phyloP scores from a whole-genome alignment of 176 grass and related monocot genomes.

The Carex cristatella region DNA sequence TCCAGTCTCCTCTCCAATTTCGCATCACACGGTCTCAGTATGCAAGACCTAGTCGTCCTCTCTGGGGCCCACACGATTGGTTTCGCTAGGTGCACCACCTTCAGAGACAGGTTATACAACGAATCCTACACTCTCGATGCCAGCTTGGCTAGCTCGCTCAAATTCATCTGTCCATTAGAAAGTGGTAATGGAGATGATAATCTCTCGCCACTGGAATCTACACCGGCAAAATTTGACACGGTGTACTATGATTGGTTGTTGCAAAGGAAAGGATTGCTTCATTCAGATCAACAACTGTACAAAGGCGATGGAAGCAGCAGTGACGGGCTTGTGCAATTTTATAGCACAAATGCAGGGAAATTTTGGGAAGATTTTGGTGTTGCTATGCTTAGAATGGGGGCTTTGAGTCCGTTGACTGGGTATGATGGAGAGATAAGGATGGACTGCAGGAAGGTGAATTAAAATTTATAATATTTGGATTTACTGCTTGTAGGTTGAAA shows the following conservation, averaged over 20 bases:
- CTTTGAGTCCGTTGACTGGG: slow-evolving; percentile 23
- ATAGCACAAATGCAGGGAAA: slow-evolving; percentile 32
- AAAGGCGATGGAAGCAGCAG: slow-evolving; percentile 38
- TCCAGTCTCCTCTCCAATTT: slow-evolving; percentile 49
- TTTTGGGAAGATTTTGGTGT: slow-evolving; percentile 67
- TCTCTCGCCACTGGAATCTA: slow-evolving; percentile 51
- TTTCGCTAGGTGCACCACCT: slow-evolving; percentile 55
- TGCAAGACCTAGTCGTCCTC: slow-evolving; percentile 63
- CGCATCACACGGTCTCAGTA: slow-evolving; percentile 41
- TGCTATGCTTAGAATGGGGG: slow-evolving; percentile 66
- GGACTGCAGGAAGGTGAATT: slow-evolving; percentile 29
- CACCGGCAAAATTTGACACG: slow-evolving; percentile 47
- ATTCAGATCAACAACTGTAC: slow-evolving; percentile 83
- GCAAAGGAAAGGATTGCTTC: slow-evolving; percentile 41
- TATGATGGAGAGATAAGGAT: slow-evolving; percentile 22
- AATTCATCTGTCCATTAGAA: slow-evolving; percentile 27
- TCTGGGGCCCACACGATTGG: slow-evolving; percentile 70
- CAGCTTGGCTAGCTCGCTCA: slow-evolving; percentile 33
- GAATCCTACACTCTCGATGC: slow-evolving; percentile 50
- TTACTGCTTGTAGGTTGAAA: not conserved
- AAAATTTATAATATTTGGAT: not conserved
- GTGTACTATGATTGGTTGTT: slow-evolving; percentile 45
- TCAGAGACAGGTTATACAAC: slow-evolving; percentile 66
- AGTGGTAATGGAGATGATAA: slow-evolving; percentile 36
- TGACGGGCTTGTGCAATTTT: slow-evolving; percentile 54